Base-by-base conservation (phyloP, 1,284 basidiomycete species). In the Trichosporon sp. region DNA sequence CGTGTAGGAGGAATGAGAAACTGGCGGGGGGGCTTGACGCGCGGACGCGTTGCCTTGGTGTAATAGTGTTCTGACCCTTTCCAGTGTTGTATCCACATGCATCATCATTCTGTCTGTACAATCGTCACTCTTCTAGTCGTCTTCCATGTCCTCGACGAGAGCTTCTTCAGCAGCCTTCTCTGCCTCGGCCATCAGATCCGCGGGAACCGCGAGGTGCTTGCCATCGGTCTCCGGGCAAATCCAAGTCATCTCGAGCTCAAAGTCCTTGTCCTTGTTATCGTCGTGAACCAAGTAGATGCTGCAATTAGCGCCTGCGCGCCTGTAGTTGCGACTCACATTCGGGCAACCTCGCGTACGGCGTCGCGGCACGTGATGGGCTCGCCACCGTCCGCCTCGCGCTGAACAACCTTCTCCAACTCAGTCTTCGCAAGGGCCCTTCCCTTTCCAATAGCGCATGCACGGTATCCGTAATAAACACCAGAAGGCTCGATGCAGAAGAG, bases 241-340 rank as follows among this genome's bases (percentile, higher is more conserved):
- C 97, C 97, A 99, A 48, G 95, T 93, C 88, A 99, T 89, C 84
- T 99, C 97, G 31, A 99, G 88, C 83, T 99, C 97, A 78, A 99
- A 99, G 85, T 99, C 96, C 84, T 98, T 98, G 71, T 92, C 85
- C 73, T 84, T 82, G 78, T 84, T 83, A 75, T 99, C 97, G 76
- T 99, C 96, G 81, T 99, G 97, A 14, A 97, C 95, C 70, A 96
- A 89, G 85, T 98, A 95, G 81, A 99, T 96, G 82, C 96, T 98
- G 79, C 2, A 56, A 31, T 43, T 1, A 63, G 65, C 21, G 10
- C 10, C 65, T 11, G 4, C 7, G 1, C 43, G 10, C 21, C 8
- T 8, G 43, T 3, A 7, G 10, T 5, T 2, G 1, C 19, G 1
- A 87, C 92, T 79, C 81, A 96, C 95, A 98, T 97, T 83, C 95